These are phyloP conservation scores for Kalanchoe fedtschenkoi DNA, from an alignment of 164 flowering plant species.

Conservation along the genomic window DNA sequence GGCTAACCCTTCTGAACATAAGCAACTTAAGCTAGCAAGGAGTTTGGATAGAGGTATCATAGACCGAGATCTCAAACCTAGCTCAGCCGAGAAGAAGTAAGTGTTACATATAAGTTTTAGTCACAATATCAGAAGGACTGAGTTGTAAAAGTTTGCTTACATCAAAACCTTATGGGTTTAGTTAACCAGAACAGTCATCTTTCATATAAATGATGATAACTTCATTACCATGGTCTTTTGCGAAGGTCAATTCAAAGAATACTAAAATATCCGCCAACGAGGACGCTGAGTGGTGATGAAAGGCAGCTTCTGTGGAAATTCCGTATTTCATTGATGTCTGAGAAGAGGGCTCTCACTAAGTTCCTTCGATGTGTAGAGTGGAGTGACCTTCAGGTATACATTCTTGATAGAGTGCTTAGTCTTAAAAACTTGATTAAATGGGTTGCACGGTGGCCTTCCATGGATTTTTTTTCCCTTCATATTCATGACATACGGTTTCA, in stretches of 20 bases:
- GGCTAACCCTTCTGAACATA: slow-evolving; percentile 95
- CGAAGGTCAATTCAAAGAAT: slow-evolving; percentile 77
- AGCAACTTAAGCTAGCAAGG: slow-evolving; percentile 91
- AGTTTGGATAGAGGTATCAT: slow-evolving; percentile 93
- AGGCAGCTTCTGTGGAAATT: slow-evolving; percentile 96
- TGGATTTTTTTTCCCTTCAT: background rate
- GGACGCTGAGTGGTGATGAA: slow-evolving; percentile 89
- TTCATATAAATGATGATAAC: slow-evolving; percentile 2
- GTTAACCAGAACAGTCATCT: background rate
- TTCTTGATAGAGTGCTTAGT: background rate
- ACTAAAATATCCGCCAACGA: slow-evolving; percentile 87
- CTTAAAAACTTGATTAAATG: background rate
- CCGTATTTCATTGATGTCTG: slow-evolving; percentile 89
- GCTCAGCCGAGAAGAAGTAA: slow-evolving; percentile 86
- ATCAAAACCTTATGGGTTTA: background rate
- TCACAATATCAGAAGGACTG: background rate
- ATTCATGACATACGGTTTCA: background rate
- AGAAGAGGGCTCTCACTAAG: slow-evolving; percentile 93
- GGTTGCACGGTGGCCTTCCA: background rate
- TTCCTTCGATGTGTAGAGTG: slow-evolving; percentile 97
- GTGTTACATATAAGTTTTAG: slow-evolving; percentile 11
- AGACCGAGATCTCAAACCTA: slow-evolving; percentile 95
- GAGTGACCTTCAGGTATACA: slow-evolving; percentile 90
- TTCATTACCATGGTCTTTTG: slow-evolving; percentile 11
- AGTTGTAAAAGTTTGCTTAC: background rate